phyloP scores from a whole-genome alignment of 1,284 basidiomycete genomes.

The Ceratobasidium sp. region DNA sequence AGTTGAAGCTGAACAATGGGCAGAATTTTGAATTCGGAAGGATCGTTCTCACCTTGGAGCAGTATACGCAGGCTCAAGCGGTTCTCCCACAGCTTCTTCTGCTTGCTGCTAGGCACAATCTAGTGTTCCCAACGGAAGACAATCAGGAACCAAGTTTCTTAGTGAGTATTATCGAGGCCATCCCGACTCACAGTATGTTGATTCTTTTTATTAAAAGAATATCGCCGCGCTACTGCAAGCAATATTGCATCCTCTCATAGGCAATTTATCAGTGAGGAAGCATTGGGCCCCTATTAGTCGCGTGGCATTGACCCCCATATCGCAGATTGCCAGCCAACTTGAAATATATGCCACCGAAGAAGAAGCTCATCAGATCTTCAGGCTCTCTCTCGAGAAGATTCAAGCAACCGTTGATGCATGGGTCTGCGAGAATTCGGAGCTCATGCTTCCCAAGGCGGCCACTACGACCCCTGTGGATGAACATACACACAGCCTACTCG shows the following conservation, averaged over 20 bases:
- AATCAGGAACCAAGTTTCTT: not conserved
- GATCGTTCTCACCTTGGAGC: not conserved
- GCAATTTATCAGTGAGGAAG: not conserved
- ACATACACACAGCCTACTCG: not conserved
- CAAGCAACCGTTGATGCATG: slow-evolving; percentile 1
- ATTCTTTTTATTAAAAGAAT: not conserved
- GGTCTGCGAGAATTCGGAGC: slow-evolving; percentile 19
- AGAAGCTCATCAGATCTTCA: not conserved
- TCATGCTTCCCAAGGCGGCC: not conserved
- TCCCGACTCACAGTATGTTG: not conserved
- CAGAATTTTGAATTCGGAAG: slow-evolving; percentile 3
- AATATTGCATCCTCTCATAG: not conserved
- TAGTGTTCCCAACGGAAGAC: not conserved
- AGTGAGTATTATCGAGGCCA: not conserved
- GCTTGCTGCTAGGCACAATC: not conserved
- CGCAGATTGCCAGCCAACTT: not conserved
- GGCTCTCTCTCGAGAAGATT: not conserved
- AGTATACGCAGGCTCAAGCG: not conserved
- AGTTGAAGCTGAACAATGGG: not conserved
- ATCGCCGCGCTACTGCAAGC: not conserved
- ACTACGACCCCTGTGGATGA: not conserved
- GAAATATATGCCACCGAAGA: not conserved
- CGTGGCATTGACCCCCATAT: not conserved
- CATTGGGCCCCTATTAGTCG: not conserved
- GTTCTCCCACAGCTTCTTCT: not conserved